These are phyloP conservation scores for Gossypium stocksii DNA, from an alignment of 345 rosid genomes.

Conservation along the genomic window DNA sequence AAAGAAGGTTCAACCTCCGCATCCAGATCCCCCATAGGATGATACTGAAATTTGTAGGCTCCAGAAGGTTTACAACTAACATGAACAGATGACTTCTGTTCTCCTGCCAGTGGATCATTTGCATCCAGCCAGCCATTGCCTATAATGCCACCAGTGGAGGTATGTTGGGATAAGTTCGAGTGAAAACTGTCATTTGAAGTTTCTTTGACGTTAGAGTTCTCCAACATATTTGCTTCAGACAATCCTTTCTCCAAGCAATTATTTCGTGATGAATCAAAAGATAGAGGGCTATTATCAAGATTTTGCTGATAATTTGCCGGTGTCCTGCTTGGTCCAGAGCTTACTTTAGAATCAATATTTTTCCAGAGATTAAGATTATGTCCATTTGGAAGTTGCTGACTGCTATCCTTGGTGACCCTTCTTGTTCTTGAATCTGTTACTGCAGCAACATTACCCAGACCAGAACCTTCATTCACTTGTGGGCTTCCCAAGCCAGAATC, in stretches of 20 bases:
- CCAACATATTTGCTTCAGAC: slow-evolving; percentile 27
- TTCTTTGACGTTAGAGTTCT: slow-evolving; percentile 32
- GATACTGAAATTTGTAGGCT: slow-evolving; percentile 76
- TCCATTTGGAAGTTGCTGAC: slow-evolving; percentile 30
- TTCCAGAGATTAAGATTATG: slow-evolving; percentile 47
- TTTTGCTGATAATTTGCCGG: slow-evolving; percentile 27
- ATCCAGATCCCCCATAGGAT: slow-evolving; percentile 88
- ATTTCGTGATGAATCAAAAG: slow-evolving; percentile 44
- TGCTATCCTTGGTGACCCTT: slow-evolving; percentile 34
- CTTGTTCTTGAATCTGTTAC: slow-evolving; percentile 28
- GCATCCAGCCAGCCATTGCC: slow-evolving; percentile 46
- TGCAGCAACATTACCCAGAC: slow-evolving; percentile 29
- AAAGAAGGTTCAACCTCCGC: slow-evolving; percentile 40
- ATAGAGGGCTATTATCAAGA: slow-evolving; percentile 36
- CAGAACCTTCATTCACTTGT: slow-evolving; percentile 34
- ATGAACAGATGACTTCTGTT: slow-evolving; percentile 45
- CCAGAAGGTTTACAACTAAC: slow-evolving; percentile 38
- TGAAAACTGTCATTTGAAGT: slow-evolving; percentile 31
- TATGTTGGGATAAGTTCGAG: slow-evolving; percentile 27
- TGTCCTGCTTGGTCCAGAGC: slow-evolving; percentile 24
- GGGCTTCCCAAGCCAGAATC: slow-evolving; percentile 35
- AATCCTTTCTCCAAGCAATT: slow-evolving; percentile 31
- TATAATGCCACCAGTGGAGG: slow-evolving; percentile 29
- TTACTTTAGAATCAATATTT: slow-evolving; percentile 33
- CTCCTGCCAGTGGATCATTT: slow-evolving; percentile 38